phyloP scores from a whole-genome alignment of 2,329 filamentous ascomycete genomes.

The Grosmannia serpens region DNA sequence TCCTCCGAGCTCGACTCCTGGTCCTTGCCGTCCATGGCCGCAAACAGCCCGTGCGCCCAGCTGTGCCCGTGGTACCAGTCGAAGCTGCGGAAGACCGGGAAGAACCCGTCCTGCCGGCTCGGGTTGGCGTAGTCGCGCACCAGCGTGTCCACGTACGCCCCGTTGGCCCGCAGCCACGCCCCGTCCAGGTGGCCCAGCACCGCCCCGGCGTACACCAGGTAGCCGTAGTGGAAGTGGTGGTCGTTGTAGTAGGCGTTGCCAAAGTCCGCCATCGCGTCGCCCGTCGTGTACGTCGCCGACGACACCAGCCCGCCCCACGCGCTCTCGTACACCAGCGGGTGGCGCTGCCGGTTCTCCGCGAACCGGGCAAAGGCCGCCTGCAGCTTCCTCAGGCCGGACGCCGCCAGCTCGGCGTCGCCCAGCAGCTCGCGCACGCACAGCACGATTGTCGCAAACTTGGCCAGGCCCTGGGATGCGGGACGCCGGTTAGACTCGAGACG shows the following conservation, averaged over 20 bases:
- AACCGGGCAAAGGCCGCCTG: conserved; percentile 58
- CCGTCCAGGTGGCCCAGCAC: conserved; percentile 72
- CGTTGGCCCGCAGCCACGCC: conserved; percentile 59
- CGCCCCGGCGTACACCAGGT: conserved; percentile 79
- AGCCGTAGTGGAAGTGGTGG: conserved; percentile 70
- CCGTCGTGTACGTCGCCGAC: conserved; percentile 57
- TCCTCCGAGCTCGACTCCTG: conserved; percentile 88
- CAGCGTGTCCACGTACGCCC: conserved; percentile 70
- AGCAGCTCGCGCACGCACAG: conserved; percentile 55
- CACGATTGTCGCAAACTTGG: conserved; percentile 62
- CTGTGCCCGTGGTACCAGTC: conserved; percentile 95
- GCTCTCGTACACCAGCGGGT: conserved; percentile 52
- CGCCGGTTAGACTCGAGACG: conserved; percentile 19
- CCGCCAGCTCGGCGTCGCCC: conserved; percentile 43
- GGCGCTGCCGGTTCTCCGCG: conserved; percentile 54
- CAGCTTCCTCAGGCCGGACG: conserved; percentile 46
- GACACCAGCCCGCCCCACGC: conserved; percentile 76
- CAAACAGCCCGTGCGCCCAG: conserved; percentile 75
- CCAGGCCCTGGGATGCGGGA: conserved; percentile 48
- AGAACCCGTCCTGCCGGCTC: conserved; percentile 55
- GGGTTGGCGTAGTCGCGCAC: conserved; percentile 78
- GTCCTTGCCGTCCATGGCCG: conserved; percentile 62
- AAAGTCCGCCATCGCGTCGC: conserved; percentile 65
- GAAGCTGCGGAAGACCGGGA: conserved; percentile 73
- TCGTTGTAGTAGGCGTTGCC: conserved; percentile 81